phyloP scores from a whole-genome alignment of 2,329 filamentous ascomycete species.

The Phoma sp. region DNA sequence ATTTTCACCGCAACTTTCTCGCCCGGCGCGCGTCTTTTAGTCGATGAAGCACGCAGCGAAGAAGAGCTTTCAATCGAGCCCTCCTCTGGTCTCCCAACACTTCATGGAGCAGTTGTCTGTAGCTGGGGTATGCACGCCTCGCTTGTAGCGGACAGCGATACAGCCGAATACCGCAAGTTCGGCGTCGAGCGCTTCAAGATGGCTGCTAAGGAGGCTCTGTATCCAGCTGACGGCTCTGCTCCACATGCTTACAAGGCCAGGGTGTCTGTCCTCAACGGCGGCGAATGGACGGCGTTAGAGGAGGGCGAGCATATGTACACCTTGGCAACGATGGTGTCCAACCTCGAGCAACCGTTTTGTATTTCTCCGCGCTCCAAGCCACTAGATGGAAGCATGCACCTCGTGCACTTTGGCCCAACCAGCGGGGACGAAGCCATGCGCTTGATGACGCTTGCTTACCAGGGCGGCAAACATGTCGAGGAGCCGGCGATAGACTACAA shows the following conservation, averaged over 20 bases:
- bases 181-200: conserved; percentile 82
- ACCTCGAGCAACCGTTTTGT: conserved; percentile 79
- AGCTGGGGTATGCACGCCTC: conserved; percentile 91
- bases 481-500: conserved; percentile 69
- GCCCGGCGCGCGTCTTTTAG: conserved; percentile 50
- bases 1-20: conserved; percentile 55
- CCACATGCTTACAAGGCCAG: conserved; percentile 64
- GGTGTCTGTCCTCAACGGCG: conserved; percentile 52
- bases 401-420: conserved; percentile 77
- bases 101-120: conserved; percentile 80
- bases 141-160: conserved; percentile 90
- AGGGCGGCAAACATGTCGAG: conserved; percentile 63
- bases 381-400: conserved; percentile 71
- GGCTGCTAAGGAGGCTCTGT: conserved; percentile 79
- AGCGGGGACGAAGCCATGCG: conserved; percentile 72
- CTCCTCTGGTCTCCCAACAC: conserved; percentile 31
- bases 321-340: conserved; percentile 76
- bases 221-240: conserved; percentile 57
- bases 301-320: conserved; percentile 72
- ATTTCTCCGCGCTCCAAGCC: conserved; percentile 77
- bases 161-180: conserved; percentile 75
- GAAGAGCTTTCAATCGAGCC: conserved; percentile 34
- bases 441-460: conserved; percentile 71
- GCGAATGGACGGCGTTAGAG: conserved; percentile 44
- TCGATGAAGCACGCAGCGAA: conserved; percentile 54